Conservation (phyloP, 768 basidiomycete genomes). For the Lactarius akahatsu region DNA sequence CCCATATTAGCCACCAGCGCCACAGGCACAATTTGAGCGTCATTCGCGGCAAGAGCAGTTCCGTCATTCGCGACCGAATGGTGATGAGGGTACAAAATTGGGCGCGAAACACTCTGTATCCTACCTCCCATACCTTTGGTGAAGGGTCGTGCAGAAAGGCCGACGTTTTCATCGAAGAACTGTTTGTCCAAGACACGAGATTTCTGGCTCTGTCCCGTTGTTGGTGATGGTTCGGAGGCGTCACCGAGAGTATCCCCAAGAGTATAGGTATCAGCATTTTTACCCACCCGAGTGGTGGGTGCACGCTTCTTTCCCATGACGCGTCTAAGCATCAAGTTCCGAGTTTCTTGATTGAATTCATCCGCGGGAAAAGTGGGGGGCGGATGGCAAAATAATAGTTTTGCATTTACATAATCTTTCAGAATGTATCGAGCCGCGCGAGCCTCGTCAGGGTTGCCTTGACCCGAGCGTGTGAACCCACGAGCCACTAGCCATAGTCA, state of each 20-base stretch:
- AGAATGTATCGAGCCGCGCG: constrained; percentile 88
- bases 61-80: constrained; percentile 78
- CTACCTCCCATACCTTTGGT: constrained; percentile 58
- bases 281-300: constrained; percentile 80
- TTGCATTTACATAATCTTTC: constrained; percentile 97
- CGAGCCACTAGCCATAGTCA: constrained; percentile 64
- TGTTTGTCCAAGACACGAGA: constrained; percentile 72
- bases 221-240: constrained; percentile 17
- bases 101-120: constrained; percentile 61
- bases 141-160: constrained; percentile 59
- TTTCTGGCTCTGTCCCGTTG: constrained; percentile 43
- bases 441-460: constrained; percentile 97
- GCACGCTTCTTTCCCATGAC: constrained; percentile 83
- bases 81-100: constrained; percentile 79
- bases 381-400: constrained; percentile 85
- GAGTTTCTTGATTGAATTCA: constrained; percentile 73
- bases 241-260: constrained; percentile 17
- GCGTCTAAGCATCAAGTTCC: constrained; percentile 56
- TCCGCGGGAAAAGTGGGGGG: constrained; percentile 70
- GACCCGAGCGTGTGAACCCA: constrained; percentile 89
- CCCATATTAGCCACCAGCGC: constrained; percentile 42
- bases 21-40: constrained; percentile 40
- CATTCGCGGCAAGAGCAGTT: constrained; percentile 48
- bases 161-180: constrained; percentile 68
- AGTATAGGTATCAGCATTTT: constrained; percentile 73